Base-by-base conservation (phyloP, 345 rosid species). In the Arabis hirsuta region DNA sequence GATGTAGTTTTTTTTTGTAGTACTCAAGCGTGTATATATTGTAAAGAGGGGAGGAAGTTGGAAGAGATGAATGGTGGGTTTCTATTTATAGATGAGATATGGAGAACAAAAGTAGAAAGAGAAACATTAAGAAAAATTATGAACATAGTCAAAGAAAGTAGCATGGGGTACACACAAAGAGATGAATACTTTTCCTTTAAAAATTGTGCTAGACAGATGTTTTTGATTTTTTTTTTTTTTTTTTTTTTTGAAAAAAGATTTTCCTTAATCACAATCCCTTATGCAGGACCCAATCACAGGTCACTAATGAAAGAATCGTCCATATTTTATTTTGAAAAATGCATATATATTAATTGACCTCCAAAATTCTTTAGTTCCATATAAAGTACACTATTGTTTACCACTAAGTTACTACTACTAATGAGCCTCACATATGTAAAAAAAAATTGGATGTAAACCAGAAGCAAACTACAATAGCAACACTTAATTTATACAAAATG, bases 21-120 rank as follows among this genome's bases (percentile, higher is more conserved):
- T 45, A 46, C 36, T 29, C 16, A 45, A 59, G 10, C 8, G 9
- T 22, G 51, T 27, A 27, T 62, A 46, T 62, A 46, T 46, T 48
- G 69, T 67, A 51, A 29, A 41, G 9, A 11, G 48, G 10, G 9
- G 56, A 55, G 76, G 68, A 50, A 57, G 38, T 58, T 71, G 73
- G 13, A 54, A 10, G 67, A 60, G 29, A 72, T 38, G 72, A 43
- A 70, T 41, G 36, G 41, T 41, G 36, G 52, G 29, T 38, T 69
- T 63, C 60, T 75, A 76, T 75, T 78, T 74, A 66, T 77, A 76
- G 79, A 70, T 63, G 78, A 73, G 68, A 39, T 59, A 13, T 60
- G 78, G 27, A 77, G 71, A 76, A 29, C 57, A 71, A 14, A 76
- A 56, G 9, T 57, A 55, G 72, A 14, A 62, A 57, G 32, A 76